A percentile compares a stretch with the other conserved stretches of the same genome.
Conservation (phyloP, 2,329 filamentous ascomycete genomes). For the Epichloe gansuensis region DNA sequence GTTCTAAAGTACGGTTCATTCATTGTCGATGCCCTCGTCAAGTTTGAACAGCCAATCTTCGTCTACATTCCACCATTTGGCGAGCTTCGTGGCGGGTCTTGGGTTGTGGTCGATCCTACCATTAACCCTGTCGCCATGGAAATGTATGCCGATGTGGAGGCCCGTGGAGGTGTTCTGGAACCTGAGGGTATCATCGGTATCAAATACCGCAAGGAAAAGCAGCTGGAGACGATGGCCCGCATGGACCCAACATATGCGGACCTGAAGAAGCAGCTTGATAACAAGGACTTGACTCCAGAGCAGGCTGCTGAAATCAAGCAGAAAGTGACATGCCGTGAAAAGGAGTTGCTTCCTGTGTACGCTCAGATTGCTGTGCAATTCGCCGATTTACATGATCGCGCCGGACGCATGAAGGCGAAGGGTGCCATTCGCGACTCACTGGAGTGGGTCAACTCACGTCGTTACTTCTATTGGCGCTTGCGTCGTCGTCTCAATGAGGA, state of each 20-base stretch:
- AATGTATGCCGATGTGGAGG: constrained; percentile 95
- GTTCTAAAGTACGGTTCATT: constrained; percentile 98
- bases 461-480: constrained; percentile 99
- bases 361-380: constrained; percentile 93
- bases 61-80: constrained; percentile 97
- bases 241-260: constrained; percentile 73
- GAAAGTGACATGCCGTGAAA: constrained; percentile 76
- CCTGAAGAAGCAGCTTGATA: constrained; percentile 66
- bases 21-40: constrained; percentile 96
- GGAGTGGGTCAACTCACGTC: constrained; percentile 76
- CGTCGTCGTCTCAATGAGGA: constrained; percentile 95
- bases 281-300: constrained; percentile 53
- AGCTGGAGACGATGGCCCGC: constrained; percentile 93
- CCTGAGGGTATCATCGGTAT: constrained; percentile 97
- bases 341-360: constrained; percentile 84
- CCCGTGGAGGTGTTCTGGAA: constrained; percentile 93
- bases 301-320: constrained; percentile 68
- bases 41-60: constrained; percentile 97
- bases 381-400: constrained; percentile 91
- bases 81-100: constrained; percentile 95
- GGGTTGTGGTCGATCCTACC: constrained; percentile 97
- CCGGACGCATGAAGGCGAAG: constrained; percentile 97
- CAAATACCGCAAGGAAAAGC: constrained; percentile 96
- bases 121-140: constrained; percentile 97
- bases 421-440: constrained; percentile 76